Evolutionary conservation across 805 yeast genomes (phyloP).

Genomic region (Sugiyamaella marilandica): DNA sequence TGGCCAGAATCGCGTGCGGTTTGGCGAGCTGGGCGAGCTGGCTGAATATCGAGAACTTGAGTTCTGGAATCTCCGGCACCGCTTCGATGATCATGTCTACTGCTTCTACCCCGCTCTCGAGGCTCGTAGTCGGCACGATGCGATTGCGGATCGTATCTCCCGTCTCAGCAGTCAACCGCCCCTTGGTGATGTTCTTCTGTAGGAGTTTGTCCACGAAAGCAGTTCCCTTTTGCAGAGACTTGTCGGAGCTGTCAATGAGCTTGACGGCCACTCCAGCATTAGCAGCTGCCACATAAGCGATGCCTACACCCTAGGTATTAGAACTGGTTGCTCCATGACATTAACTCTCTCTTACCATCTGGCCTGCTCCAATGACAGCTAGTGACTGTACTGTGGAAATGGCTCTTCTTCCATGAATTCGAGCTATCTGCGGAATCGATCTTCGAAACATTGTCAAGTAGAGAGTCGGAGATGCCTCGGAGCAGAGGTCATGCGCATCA

Average conservation of each 20-base stretch:
- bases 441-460: neutral
- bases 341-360: constrained; percentile 31
- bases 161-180: constrained; percentile 29
- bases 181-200: constrained; percentile 35
- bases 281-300: constrained; percentile 40
- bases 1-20: constrained; percentile 33
- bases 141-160: constrained; percentile 29
- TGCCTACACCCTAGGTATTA: constrained; percentile 35
- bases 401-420: neutral
- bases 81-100: constrained; percentile 41
- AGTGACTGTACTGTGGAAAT: constrained; percentile 17
- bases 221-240: constrained; percentile 32
- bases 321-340: neutral
- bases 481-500: neutral
- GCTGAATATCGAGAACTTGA: constrained; percentile 35
- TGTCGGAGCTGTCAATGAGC: constrained; percentile 33
- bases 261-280: constrained; percentile 35
- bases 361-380: constrained; percentile 41
- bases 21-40: constrained; percentile 31
- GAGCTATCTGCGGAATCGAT: neutral
- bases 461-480: neutral
- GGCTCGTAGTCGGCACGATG: constrained; percentile 24
- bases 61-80: constrained; percentile 38
- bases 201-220: constrained; percentile 36
- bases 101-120: constrained; percentile 25